Percentiles rank a stretch among this genome's conserved stretches.
Evolutionary conservation across 495 filamentous ascomycete species (phyloP).

Genomic region (Aspergillus sclerotiicarbonarius): DNA sequence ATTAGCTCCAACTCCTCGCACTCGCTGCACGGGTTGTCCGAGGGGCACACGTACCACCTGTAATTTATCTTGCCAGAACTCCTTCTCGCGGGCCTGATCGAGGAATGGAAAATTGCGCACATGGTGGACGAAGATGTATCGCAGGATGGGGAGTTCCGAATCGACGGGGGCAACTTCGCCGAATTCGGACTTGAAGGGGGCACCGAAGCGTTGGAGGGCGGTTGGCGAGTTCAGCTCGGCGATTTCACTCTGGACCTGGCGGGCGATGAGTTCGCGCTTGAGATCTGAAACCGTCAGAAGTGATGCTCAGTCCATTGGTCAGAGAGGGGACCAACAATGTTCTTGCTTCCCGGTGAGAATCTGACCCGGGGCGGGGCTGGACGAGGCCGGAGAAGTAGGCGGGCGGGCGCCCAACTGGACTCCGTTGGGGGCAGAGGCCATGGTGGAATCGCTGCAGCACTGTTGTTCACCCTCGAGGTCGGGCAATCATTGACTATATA

Average conservation of each 20-base stretch:
- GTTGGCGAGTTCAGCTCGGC: slow-evolving; percentile 90
- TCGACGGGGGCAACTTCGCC: slow-evolving; percentile 93
- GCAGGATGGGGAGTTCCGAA: slow-evolving; percentile 87
- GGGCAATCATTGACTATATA: neutral
- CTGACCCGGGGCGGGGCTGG: slow-evolving; percentile 43
- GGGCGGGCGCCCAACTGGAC: slow-evolving; percentile 5
- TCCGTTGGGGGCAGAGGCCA: slow-evolving; percentile 7
- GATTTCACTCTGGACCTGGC: slow-evolving; percentile 87
- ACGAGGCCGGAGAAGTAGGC: neutral
- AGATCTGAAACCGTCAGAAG: slow-evolving; percentile 64
- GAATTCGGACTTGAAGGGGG: slow-evolving; percentile 86
- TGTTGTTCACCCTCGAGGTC: neutral
- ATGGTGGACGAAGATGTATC: slow-evolving; percentile 98
- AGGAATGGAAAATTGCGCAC: slow-evolving; percentile 97
- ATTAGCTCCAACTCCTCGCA: slow-evolving; percentile 1
- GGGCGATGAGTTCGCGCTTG: slow-evolving; percentile 89
- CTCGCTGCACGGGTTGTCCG: slow-evolving; percentile 1
- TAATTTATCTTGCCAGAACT: slow-evolving; percentile 98
- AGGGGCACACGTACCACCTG: slow-evolving; percentile 69
- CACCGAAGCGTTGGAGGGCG: slow-evolving; percentile 90
- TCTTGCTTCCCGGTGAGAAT: slow-evolving; percentile 94
- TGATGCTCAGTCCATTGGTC: neutral
- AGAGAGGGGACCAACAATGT: slow-evolving; percentile 66
- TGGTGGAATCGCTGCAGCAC: slow-evolving; percentile 5
- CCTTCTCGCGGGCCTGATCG: slow-evolving; percentile 92